Evolutionary conservation across 2,329 filamentous ascomycete species (phyloP).

Genomic region (Chaetomium strumarium): DNA sequence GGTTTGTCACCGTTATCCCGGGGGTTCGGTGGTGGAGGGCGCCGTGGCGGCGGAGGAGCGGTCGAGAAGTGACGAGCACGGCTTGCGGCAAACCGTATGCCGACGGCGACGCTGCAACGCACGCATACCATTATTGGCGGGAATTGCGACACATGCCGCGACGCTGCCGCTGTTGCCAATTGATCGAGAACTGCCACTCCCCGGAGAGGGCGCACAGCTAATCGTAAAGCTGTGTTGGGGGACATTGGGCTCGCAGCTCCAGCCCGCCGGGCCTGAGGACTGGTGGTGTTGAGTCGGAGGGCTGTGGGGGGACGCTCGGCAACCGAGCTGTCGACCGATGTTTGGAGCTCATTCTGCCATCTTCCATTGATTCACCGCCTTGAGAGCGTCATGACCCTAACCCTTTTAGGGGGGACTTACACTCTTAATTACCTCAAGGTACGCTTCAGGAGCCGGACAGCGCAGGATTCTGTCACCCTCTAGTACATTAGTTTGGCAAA

Average conservation of each 20-base stretch:
- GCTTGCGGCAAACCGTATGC: conserved; percentile 8
- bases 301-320: neutral
- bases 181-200: conserved; percentile 14
- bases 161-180: conserved; percentile 6
- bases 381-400: neutral
- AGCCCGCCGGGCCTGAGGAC: conserved; percentile 1
- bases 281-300: neutral
- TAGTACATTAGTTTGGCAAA: too few relatives aligned
- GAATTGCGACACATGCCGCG: neutral
- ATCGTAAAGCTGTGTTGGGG: conserved; percentile 19
- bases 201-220: conserved; percentile 21
- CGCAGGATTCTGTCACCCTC: too few relatives aligned
- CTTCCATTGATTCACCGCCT: too few relatives aligned
- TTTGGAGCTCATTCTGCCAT: neutral
- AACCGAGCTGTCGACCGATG: neutral
- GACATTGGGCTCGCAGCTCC: conserved; percentile 25
- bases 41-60: conserved; percentile 22
- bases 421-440: too few relatives aligned
- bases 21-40: conserved; percentile 6
- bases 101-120: conserved; percentile 21
- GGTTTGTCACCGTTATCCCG: neutral
- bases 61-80: conserved; percentile 29
- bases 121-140: conserved; percentile 25
- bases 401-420: too few relatives aligned
- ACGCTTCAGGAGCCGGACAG: too few relatives aligned